phyloP scores from a whole-genome alignment of 2,329 filamentous ascomycete species.

The Thelonectria rubi region DNA sequence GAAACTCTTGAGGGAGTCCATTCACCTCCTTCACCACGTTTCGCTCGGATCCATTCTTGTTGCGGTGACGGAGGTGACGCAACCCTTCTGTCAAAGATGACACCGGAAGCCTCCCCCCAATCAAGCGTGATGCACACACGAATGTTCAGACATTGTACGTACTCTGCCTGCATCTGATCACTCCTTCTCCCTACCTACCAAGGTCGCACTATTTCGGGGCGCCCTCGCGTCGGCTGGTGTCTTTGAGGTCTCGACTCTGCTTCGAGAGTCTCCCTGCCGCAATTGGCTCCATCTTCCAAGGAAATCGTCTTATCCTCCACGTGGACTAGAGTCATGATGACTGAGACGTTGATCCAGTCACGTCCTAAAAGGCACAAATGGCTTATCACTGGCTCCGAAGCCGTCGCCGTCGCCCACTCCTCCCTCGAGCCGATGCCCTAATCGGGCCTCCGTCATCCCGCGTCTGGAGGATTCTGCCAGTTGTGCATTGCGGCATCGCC shows the following conservation, averaged over 20 bases:
- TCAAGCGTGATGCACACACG: constrained; percentile 10
- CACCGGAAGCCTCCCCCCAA: constrained; percentile 6
- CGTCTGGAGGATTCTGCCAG: neutral
- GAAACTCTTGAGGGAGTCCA: neutral
- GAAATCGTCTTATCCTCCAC: constrained; percentile 31
- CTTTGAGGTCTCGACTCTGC: constrained; percentile 26
- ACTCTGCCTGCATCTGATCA: constrained; percentile 2
- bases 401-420: constrained; percentile 10
- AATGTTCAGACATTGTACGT: neutral
- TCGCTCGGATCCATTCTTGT: constrained; percentile 15
- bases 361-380: constrained; percentile 14
- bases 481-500: constrained; percentile 12
- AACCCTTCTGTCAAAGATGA: constrained; percentile 10
- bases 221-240: constrained; percentile 15
- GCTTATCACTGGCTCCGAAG: constrained; percentile 16
- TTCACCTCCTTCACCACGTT: constrained; percentile 10
- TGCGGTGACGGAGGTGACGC: constrained; percentile 13
- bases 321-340: constrained; percentile 34
- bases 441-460: constrained; percentile 5
- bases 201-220: neutral
- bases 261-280: constrained; percentile 13
- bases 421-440: constrained; percentile 18
- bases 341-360: constrained; percentile 33
- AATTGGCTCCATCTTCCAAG: constrained; percentile 22
- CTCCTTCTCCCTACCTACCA: neutral